phyloP scores from a whole-genome alignment of 352 stramenopile species.

The Peronosclerospora sorghi region DNA sequence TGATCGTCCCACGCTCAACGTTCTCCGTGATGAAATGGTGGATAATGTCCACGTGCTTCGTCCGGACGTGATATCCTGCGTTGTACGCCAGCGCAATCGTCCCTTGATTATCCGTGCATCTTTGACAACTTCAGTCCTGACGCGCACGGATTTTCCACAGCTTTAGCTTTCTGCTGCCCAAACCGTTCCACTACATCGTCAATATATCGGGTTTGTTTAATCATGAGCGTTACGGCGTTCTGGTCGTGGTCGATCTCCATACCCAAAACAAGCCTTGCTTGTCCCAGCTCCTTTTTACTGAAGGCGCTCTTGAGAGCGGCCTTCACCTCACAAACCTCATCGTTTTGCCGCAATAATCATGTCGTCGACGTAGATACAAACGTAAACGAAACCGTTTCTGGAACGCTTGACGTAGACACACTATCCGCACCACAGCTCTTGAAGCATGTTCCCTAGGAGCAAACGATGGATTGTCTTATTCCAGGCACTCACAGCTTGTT shows the following conservation, averaged over 20 bases:
- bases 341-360: conserved; percentile 5
- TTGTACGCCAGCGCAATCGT: too few relatives aligned
- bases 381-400: conserved; percentile 1
- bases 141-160: conserved; percentile 3
- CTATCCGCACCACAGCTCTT: conserved; percentile 9
- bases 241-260: conserved; percentile 16
- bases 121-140: conserved; percentile 2
- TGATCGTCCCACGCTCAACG: neutral
- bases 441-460: too few relatives aligned
- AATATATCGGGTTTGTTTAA: conserved; percentile 16
- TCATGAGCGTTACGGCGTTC: conserved; percentile 1
- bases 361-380: conserved; percentile 1
- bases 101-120: neutral
- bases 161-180: conserved; percentile 5
- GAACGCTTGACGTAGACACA: conserved; percentile 9
- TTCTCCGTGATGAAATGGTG: conserved; percentile 7
- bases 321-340: conserved; percentile 7
- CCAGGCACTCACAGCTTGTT: too few relatives aligned
- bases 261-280: conserved; percentile 8
- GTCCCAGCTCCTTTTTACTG: conserved; percentile 13
- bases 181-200: conserved; percentile 7
- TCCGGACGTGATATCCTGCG: neutral
- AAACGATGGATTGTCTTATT: too few relatives aligned
- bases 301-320: conserved; percentile 1
- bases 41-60: conserved; percentile 1